phyloP scores from a whole-genome alignment of 177 flowering plant species.

The Vitis hybrid region DNA sequence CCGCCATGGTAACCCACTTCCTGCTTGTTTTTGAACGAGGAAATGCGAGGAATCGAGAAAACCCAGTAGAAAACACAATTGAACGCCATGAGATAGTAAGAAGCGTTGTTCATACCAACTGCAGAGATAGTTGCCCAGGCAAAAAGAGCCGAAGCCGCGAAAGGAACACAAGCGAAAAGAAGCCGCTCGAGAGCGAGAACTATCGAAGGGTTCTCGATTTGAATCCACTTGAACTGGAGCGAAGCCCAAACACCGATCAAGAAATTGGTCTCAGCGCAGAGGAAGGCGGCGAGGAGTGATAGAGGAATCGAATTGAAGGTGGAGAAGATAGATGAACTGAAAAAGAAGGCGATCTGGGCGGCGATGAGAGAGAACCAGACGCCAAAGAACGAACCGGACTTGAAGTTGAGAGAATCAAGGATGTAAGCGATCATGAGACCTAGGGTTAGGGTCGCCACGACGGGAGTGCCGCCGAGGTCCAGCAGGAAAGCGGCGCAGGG shows the following conservation, averaged over 20 bases:
- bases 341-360: slow-evolving; percentile 85
- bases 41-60: slow-evolving; percentile 72
- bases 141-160: slow-evolving; percentile 61
- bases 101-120: slow-evolving; percentile 68
- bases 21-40: slow-evolving; percentile 68
- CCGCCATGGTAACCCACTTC: slow-evolving; percentile 65
- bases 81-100: slow-evolving; percentile 74
- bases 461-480: slow-evolving; percentile 91
- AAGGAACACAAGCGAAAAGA: slow-evolving; percentile 75
- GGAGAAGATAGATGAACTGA: slow-evolving; percentile 43
- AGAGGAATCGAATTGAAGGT: slow-evolving; percentile 58
- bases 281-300: slow-evolving; percentile 47
- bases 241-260: slow-evolving; percentile 90
- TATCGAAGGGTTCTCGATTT: slow-evolving; percentile 79
- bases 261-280: slow-evolving; percentile 72
- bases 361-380: slow-evolving; percentile 79
- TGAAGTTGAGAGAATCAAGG: slow-evolving; percentile 75
- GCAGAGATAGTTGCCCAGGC: slow-evolving; percentile 90
- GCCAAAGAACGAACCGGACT: slow-evolving; percentile 76
- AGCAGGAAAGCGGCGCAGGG: slow-evolving; percentile 86
- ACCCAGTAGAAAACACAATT: slow-evolving; percentile 74
- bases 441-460: slow-evolving; percentile 62
- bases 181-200: slow-evolving; percentile 84
- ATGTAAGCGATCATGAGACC: slow-evolving; percentile 86
- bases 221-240: slow-evolving; percentile 90